phyloP scores from a whole-genome alignment of 257 asterid species.

The Marsdenia floribunda region DNA sequence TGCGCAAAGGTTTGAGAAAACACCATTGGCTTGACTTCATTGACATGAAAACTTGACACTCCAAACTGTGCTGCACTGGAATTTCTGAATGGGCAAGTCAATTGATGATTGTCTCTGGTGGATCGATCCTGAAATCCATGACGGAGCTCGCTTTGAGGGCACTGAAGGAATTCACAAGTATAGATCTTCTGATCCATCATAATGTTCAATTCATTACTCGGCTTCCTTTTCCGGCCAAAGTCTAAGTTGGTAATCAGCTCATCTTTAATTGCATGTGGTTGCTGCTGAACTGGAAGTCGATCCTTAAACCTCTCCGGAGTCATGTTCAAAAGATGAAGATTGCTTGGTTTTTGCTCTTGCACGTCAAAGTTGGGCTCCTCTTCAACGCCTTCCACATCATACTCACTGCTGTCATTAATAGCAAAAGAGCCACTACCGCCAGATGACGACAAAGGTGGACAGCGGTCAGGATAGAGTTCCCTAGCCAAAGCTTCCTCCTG shows the following conservation, averaged over 20 bases:
- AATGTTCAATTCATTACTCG: slow-evolving; percentile 33
- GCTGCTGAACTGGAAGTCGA: slow-evolving; percentile 33
- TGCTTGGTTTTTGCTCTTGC: slow-evolving; percentile 65
- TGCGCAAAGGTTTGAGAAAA: slow-evolving; percentile 46
- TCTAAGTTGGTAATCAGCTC: slow-evolving; percentile 45
- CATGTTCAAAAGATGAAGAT: slow-evolving; percentile 36
- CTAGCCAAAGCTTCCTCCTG: slow-evolving; percentile 78
- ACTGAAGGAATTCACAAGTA: slow-evolving; percentile 64
- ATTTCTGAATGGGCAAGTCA: slow-evolving; percentile 47
- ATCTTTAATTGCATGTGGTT: slow-evolving; percentile 32
- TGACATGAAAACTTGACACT: slow-evolving; percentile 33
- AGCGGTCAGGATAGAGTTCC: slow-evolving; percentile 63
- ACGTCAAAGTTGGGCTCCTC: slow-evolving; percentile 46
- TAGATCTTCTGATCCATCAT: slow-evolving; percentile 50
- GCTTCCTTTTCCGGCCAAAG: slow-evolving; percentile 59
- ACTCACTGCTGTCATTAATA: slow-evolving; percentile 58
- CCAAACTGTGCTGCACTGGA: slow-evolving; percentile 27
- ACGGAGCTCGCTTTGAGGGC: slow-evolving; percentile 57
- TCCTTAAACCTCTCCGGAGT: slow-evolving; percentile 36
- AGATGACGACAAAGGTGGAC: slow-evolving; percentile 47
- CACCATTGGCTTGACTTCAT: slow-evolving; percentile 39
- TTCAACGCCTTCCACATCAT: slow-evolving; percentile 62
- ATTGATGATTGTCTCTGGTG: slow-evolving; percentile 65
- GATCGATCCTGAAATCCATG: slow-evolving; percentile 58
- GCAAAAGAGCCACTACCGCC: slow-evolving; percentile 45